phyloP scores from a whole-genome alignment of 257 asterid genomes.

The Petunia axillaris region DNA sequence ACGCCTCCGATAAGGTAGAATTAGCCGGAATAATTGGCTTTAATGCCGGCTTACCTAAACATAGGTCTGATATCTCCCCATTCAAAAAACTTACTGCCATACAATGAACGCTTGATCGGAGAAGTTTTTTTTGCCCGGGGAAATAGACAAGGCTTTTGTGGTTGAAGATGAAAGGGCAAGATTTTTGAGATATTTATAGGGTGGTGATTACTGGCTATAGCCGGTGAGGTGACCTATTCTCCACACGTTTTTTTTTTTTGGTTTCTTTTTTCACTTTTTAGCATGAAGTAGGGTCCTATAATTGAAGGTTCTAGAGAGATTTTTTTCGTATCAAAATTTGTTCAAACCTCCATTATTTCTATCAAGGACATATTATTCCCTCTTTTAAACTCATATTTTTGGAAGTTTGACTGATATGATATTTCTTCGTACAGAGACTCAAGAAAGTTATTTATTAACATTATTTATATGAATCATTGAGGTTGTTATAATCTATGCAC shows the following conservation, averaged over 20 bases:
- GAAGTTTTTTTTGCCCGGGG: not conserved
- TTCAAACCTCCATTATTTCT: too few relatives aligned
- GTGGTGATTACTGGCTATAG: not conserved
- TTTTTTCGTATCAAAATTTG: too few relatives aligned
- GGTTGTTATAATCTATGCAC: too few relatives aligned
- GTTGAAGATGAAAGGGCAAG: not conserved
- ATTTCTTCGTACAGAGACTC: too few relatives aligned
- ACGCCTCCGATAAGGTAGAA: constrained; percentile 56
- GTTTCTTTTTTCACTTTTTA: not conserved
- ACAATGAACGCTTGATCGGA: constrained; percentile 42
- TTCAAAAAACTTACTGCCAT: constrained; percentile 79
- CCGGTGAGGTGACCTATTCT: constrained; percentile 9
- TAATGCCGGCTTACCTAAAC: constrained; percentile 82
- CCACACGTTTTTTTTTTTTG: not conserved
- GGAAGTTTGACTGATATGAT: too few relatives aligned
- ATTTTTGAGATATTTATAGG: not conserved
- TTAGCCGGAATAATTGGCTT: constrained; percentile 45
- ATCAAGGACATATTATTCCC: too few relatives aligned
- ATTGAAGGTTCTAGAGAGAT: too few relatives aligned
- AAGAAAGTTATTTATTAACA: too few relatives aligned
- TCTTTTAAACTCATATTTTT: too few relatives aligned
- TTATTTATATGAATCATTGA: too few relatives aligned
- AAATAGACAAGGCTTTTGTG: not conserved
- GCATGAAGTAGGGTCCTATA: not conserved
- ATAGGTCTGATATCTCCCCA: constrained; percentile 71